A percentile compares a stretch with the other conserved stretches of the same genome.
These are phyloP conservation scores for Zangia roseola DNA, from an alignment of 768 basidiomycete genomes.

Conservation along the genomic window DNA sequence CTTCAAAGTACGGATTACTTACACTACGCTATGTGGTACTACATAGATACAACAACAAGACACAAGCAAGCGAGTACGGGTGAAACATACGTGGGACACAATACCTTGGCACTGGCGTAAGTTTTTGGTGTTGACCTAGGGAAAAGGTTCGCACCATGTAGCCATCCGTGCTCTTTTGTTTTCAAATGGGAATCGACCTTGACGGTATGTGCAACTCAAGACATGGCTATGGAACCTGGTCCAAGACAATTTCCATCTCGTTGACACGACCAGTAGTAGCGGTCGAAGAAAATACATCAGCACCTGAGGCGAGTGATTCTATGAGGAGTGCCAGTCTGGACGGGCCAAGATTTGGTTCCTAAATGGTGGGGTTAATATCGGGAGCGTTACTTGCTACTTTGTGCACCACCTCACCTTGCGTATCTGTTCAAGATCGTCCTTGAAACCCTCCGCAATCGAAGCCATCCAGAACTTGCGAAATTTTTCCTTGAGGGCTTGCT, in stretches of 20 bases:
- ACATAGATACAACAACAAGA: neutral
- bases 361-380: neutral
- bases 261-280: conserved; percentile 39
- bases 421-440: conserved; percentile 80
- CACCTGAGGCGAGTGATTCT: conserved; percentile 78
- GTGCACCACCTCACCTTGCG: conserved; percentile 56
- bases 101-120: too few species aligned
- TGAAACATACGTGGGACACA: too few species aligned
- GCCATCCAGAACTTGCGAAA: conserved; percentile 90
- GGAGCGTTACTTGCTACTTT: too few species aligned
- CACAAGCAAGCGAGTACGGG: neutral
- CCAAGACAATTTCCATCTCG: conserved; percentile 77
- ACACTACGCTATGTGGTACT: neutral
- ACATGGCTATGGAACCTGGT: conserved; percentile 21
- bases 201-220: neutral
- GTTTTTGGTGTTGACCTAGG: too few species aligned
- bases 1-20: neutral
- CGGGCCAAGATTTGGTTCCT: conserved; percentile 68
- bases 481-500: conserved; percentile 57
- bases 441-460: conserved; percentile 77
- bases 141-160: too few species aligned
- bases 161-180: too few species aligned
- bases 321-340: conserved; percentile 73
- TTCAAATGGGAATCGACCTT: neutral
- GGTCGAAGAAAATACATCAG: conserved; percentile 63